Conservation (phyloP, 495 filamentous ascomycete species). For the Talaromyces borbonicus region DNA sequence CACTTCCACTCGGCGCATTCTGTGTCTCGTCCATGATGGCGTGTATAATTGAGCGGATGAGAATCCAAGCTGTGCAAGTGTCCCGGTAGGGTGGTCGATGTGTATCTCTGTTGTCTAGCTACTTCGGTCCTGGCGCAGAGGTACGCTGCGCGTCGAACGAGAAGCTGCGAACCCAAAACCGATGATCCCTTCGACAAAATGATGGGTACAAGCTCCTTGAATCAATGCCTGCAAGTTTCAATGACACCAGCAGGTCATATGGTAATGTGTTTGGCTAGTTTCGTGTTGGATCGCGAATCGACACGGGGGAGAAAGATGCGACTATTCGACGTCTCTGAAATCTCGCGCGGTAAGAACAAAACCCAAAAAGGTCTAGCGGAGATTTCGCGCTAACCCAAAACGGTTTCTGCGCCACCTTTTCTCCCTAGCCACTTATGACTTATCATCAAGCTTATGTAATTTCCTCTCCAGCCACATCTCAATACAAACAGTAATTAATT, state of each 20-base stretch:
- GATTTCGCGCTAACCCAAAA: background rate
- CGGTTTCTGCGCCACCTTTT: background rate
- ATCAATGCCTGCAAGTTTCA: background rate
- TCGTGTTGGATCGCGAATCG: background rate
- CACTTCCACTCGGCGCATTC: background rate
- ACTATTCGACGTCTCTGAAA: background rate
- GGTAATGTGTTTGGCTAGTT: background rate
- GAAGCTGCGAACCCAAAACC: background rate
- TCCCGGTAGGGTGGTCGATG: background rate
- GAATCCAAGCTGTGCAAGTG: background rate
- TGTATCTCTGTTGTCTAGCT: background rate
- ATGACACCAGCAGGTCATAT: background rate
- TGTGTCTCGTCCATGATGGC: conserved; percentile 1
- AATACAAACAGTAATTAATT: background rate
- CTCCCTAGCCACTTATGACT: too few species aligned
- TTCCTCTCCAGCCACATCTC: too few species aligned
- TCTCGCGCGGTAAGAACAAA: background rate
- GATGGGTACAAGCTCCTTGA: too few species aligned
- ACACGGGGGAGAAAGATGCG: background rate
- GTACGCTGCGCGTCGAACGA: conserved; percentile 1
- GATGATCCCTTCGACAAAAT: background rate
- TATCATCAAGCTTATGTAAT: too few species aligned
- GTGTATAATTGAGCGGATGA: background rate
- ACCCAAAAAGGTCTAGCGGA: too few species aligned
- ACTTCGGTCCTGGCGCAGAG: background rate